Conservation (phyloP, 495 filamentous ascomycete genomes). For the Xylaria acuta region DNA sequence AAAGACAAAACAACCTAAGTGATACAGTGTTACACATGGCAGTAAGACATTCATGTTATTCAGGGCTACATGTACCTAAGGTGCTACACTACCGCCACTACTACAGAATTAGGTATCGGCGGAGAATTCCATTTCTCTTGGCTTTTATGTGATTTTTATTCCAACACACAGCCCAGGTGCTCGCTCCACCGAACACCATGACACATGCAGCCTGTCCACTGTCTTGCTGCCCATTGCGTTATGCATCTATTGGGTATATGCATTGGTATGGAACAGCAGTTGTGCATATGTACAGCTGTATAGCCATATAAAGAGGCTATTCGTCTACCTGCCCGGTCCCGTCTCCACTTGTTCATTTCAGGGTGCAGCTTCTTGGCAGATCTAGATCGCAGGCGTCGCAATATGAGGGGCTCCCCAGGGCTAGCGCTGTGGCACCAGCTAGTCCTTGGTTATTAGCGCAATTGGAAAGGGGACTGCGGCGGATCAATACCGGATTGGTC, state of each 20-base stretch:
- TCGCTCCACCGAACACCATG: too few relatives aligned
- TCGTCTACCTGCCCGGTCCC: neutral
- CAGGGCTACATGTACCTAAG: too few relatives aligned
- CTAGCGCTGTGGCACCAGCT: neutral
- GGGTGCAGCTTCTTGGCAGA: neutral
- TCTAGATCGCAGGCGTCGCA: constrained; percentile 1
- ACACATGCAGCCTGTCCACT: too few relatives aligned
- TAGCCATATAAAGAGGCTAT: neutral
- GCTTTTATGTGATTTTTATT: neutral
- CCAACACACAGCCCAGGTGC: too few relatives aligned
- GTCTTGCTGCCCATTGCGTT: too few relatives aligned
- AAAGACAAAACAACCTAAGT: neutral
- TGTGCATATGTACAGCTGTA: too few relatives aligned
- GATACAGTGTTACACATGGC: neutral
- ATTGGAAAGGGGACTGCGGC: neutral
- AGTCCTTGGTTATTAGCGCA: constrained; percentile 4
- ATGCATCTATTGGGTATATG: neutral
- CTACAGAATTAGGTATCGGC: too few relatives aligned
- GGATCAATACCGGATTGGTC: constrained; percentile 3
- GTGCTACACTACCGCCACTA: too few relatives aligned
- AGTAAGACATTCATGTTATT: too few relatives aligned
- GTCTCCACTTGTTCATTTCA: neutral
- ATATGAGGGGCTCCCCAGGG: neutral
- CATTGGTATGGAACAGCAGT: too few relatives aligned
- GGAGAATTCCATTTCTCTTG: too few relatives aligned